Percentiles rank a stretch among this genome's conserved stretches.
phyloP scores from a whole-genome alignment of 345 rosid species.

The Euclidium syriacum region DNA sequence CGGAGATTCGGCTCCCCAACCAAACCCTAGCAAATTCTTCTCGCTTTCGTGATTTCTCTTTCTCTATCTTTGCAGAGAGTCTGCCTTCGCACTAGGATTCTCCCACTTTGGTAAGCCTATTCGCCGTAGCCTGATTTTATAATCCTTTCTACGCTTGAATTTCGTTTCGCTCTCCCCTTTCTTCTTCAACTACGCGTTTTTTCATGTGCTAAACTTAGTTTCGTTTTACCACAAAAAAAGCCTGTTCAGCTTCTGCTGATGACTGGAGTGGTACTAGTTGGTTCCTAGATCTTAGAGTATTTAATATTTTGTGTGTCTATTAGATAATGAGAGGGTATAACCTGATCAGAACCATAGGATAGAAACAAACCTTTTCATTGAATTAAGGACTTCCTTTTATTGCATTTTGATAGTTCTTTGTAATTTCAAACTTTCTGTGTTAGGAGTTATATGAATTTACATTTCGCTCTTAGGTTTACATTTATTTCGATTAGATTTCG shows the following conservation, averaged over 20 bases:
- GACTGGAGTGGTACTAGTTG: neutral
- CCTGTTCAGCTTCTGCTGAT: neutral
- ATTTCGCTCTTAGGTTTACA: neutral
- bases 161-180: neutral
- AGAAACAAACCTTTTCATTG: neutral
- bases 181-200: neutral
- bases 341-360: neutral
- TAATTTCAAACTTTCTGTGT: conserved; percentile 1
- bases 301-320: neutral
- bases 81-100: neutral
- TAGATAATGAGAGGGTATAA: neutral
- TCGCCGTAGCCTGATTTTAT: neutral
- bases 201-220: neutral
- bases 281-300: conserved; percentile 12
- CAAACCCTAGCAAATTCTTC: conserved; percentile 7
- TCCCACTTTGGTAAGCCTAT: conserved; percentile 5
- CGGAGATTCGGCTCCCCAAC: conserved; percentile 1
- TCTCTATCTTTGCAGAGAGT: neutral
- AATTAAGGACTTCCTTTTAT: neutral
- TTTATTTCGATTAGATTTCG: neutral
- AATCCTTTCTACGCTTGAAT: neutral
- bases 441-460: neutral
- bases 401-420: neutral
- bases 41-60: neutral
- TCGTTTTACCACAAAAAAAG: neutral